These are phyloP conservation scores for Cystobasidium onofrii DNA, from an alignment of 768 basidiomycete genomes.

Conservation along the genomic window DNA sequence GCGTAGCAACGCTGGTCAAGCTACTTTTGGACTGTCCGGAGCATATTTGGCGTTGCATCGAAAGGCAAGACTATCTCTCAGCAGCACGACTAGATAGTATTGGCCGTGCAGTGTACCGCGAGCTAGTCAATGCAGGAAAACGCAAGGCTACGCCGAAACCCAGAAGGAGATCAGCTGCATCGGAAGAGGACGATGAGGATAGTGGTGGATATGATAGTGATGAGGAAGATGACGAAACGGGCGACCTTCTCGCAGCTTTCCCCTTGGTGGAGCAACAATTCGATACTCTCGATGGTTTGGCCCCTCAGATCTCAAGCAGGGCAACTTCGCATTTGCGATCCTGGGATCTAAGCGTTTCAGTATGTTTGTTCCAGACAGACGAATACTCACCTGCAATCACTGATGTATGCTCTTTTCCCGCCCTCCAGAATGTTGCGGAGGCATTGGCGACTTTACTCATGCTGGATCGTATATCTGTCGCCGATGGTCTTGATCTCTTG, in stretches of 20 bases:
- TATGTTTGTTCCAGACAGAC: no score
- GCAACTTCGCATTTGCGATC: slow-evolving; percentile 10
- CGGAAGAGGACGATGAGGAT: not conserved
- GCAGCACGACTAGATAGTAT: slow-evolving; percentile 41
- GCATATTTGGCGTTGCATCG: slow-evolving; percentile 33
- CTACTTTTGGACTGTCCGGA: slow-evolving; percentile 35
- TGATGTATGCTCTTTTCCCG: no score
- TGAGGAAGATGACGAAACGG: slow-evolving; percentile 15
- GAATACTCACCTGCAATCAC: no score
- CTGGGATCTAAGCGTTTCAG: slow-evolving; percentile 4
- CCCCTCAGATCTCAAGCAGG: not conserved
- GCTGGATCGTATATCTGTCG: not conserved
- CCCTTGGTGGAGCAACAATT: slow-evolving; percentile 41
- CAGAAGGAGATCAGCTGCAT: not conserved
- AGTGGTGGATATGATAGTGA: not conserved
- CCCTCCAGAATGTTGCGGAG: not conserved
- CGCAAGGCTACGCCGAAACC: not conserved
- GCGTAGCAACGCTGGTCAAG: slow-evolving; percentile 39
- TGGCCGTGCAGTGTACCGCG: slow-evolving; percentile 37
- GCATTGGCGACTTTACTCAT: not conserved
- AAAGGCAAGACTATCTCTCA: slow-evolving; percentile 33
- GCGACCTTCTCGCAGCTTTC: slow-evolving; percentile 30
- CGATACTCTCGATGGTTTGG: slow-evolving; percentile 35
- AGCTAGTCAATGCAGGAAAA: slow-evolving; percentile 32
- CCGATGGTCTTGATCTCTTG: slow-evolving; percentile 5